phyloP scores from a whole-genome alignment of 176 grass and related monocot genomes.

The Raddia guianensis region DNA sequence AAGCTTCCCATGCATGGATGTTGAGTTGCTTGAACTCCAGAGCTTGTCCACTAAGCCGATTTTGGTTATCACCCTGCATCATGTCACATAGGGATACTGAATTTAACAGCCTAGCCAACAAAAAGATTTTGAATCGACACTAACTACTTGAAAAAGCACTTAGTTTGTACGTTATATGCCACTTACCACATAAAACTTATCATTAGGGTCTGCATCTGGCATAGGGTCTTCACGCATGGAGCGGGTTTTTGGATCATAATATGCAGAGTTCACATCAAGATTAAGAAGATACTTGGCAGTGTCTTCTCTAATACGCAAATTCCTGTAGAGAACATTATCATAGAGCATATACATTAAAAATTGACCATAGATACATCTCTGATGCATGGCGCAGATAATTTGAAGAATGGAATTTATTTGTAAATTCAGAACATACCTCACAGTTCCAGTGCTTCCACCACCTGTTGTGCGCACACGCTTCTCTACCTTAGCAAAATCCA shows the following conservation, averaged over 20 bases:
- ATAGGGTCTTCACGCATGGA: constrained; percentile 96
- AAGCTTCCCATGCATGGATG: constrained; percentile 87
- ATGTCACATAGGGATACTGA: constrained; percentile 21
- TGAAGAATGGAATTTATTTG: neutral
- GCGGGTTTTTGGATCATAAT: constrained; percentile 97
- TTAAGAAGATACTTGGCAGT: constrained; percentile 94
- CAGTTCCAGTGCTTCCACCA: constrained; percentile 97
- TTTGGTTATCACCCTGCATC: constrained; percentile 93
- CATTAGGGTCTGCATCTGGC: constrained; percentile 93
- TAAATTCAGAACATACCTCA: constrained; percentile 52
- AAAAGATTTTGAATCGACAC: neutral
- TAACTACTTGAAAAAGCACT: constrained; percentile 11
- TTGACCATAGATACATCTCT: neutral
- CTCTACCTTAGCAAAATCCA: constrained; percentile 99
- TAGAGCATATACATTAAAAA: constrained; percentile 10
- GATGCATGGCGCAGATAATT: neutral
- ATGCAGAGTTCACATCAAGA: constrained; percentile 93
- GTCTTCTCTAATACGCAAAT: constrained; percentile 97
- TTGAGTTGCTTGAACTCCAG: constrained; percentile 92
- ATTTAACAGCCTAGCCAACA: constrained; percentile 7
- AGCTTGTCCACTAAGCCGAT: constrained; percentile 90
- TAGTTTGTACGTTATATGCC: neutral
- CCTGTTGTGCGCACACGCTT: constrained; percentile 94
- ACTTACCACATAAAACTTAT: constrained; percentile 93
- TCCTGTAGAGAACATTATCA: constrained; percentile 50